phyloP scores from a whole-genome alignment of 805 yeast species.

The Millerago galiae region DNA sequence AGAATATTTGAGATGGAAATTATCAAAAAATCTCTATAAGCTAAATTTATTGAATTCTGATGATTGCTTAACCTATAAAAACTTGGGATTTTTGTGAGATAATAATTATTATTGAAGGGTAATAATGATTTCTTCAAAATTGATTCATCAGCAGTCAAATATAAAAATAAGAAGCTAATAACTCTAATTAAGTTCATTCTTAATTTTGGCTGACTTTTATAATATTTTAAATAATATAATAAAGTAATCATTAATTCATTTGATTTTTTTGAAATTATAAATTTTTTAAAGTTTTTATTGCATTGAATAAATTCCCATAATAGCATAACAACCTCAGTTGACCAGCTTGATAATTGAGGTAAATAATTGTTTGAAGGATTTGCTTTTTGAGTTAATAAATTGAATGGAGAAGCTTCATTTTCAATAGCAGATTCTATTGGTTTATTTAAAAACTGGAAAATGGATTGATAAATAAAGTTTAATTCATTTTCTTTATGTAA shows the following conservation, averaged over 20 bases:
- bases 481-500: constrained; percentile 52
- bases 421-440: constrained; percentile 37
- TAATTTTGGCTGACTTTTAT: constrained; percentile 32
- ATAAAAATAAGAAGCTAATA: constrained; percentile 45
- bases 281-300: constrained; percentile 48
- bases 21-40: constrained; percentile 60
- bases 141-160: constrained; percentile 36
- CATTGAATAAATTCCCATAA: constrained; percentile 76
- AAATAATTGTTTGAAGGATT: constrained; percentile 21
- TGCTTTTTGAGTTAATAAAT: constrained; percentile 11
- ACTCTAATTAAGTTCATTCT: constrained; percentile 39
- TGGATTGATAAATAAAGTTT: constrained; percentile 38
- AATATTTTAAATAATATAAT: constrained; percentile 51
- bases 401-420: constrained; percentile 32
- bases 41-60: constrained; percentile 31
- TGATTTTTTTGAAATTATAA: constrained; percentile 40
- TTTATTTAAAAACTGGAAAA: constrained; percentile 40
- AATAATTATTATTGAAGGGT: constrained; percentile 38
- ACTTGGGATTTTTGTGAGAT: constrained; percentile 45
- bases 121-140: constrained; percentile 35
- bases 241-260: constrained; percentile 49
- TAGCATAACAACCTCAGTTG: constrained; percentile 52
- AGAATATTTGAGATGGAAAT: constrained; percentile 44
- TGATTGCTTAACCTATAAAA: constrained; percentile 37
- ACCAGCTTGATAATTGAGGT: constrained; percentile 41